A percentile compares a stretch with the other conserved stretches of the same genome.
Evolutionary conservation across 306 rosid species (phyloP).

Genomic region (Castanopsis chinensis): DNA sequence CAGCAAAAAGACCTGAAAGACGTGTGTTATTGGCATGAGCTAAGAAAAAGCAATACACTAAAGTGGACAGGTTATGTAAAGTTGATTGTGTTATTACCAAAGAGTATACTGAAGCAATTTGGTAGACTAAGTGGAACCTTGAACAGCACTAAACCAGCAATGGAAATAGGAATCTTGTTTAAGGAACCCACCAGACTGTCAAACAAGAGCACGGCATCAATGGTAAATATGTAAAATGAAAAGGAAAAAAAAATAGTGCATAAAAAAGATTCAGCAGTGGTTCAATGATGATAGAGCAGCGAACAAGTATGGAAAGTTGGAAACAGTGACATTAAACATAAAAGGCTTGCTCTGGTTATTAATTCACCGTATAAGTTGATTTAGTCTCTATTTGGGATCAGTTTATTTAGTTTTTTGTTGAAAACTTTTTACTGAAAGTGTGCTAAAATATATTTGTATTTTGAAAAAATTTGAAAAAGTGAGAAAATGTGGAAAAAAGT

Average conservation of each 20-base stretch:
- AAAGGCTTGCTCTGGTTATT: too few species aligned
- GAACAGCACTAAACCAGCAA: slow-evolving; percentile 76
- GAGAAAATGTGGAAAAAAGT: too few species aligned
- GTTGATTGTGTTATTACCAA: slow-evolving; percentile 52
- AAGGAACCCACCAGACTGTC: slow-evolving; percentile 87
- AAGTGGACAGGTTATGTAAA: neutral
- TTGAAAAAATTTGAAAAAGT: too few species aligned
- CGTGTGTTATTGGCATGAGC: neutral
- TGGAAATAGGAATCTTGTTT: slow-evolving; percentile 86
- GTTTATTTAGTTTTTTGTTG: too few species aligned
- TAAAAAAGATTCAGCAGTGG: neutral
- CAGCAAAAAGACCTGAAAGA: slow-evolving; percentile 81
- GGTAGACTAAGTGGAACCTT: slow-evolving; percentile 66
- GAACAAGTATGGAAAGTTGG: too few species aligned
- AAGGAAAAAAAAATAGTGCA: too few species aligned
- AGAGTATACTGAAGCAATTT: slow-evolving; percentile 72
- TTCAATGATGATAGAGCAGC: neutral
- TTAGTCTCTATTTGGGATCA: too few species aligned
- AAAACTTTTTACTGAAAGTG: too few species aligned
- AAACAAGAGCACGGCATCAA: slow-evolving; percentile 15
- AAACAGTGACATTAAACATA: too few species aligned
- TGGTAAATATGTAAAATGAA: neutral
- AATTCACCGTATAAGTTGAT: too few species aligned
- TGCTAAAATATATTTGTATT: too few species aligned
- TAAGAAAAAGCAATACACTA: neutral